Percentiles rank a stretch among this genome's conserved stretches.
phyloP scores from a whole-genome alignment of 2,329 filamentous ascomycete genomes.

The Ciborinia camelliae region DNA sequence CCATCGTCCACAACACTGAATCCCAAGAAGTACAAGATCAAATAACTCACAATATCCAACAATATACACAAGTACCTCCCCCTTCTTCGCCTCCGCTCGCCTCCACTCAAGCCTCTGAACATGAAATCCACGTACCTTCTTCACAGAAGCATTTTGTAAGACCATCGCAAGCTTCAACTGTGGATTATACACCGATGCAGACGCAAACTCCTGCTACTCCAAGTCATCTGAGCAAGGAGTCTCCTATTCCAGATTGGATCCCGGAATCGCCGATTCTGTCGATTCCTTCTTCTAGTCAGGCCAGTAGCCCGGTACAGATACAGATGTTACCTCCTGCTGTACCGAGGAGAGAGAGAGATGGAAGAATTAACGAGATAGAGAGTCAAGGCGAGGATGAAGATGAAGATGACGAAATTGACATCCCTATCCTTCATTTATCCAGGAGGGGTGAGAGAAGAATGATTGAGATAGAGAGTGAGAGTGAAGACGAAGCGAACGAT shows the following conservation, averaged over 20 bases:
- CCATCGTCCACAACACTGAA: conserved; percentile 24
- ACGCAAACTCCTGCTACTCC: conserved; percentile 3
- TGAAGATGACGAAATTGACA: background rate
- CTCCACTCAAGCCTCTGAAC: background rate
- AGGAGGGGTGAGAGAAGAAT: background rate
- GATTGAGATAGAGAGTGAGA: background rate
- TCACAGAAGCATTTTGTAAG: background rate
- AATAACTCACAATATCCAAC: conserved; percentile 30
- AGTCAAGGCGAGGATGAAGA: background rate
- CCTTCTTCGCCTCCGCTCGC: background rate
- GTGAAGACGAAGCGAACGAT: background rate
- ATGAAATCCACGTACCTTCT: background rate
- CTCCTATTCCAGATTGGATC: conserved; percentile 26
- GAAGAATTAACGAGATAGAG: background rate
- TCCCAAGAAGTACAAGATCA: conserved; percentile 35
- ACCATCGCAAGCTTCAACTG: conserved; percentile 36
- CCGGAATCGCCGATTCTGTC: conserved; percentile 32
- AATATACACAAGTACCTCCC: conserved; percentile 27
- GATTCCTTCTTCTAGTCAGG: conserved; percentile 18
- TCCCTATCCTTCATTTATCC: background rate
- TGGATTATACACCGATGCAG: conserved; percentile 34
- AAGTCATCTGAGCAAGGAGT: background rate
- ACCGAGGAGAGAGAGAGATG: background rate
- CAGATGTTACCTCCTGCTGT: background rate
- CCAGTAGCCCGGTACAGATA: background rate